Evolutionary conservation across 768 basidiomycete genomes (phyloP), one percentile per base, ranked within the genome.

Genomic region (Trametes coccinea): DNA sequence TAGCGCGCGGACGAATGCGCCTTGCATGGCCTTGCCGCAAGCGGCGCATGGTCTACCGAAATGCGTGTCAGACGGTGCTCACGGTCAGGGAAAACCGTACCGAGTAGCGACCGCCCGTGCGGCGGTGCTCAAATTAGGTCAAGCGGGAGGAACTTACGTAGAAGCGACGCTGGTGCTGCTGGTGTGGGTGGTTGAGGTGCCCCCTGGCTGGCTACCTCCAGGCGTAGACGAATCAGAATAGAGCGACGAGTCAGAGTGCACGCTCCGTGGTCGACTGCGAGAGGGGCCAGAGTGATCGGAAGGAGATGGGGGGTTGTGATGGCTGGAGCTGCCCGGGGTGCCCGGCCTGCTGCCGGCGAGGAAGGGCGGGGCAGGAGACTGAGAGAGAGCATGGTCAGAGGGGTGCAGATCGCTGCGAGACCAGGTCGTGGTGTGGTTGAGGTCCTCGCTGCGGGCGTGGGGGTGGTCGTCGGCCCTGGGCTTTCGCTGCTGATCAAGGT

Each of bases 1-100:
- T 53, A 99, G 79, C 0, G 97, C 97, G 60, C 97, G 85, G 39
- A 99, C 97, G 75, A 98, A 98, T 49, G 95, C 94, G 11, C 97
- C 96, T 62, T 94, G 89, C 86, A 98, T 91, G 41, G 85, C 76
- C 70, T 88, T 87, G 43, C 86, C 87, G 69, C 91, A 92, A 11
- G 91, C 84, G 29, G 87, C 84, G 70, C 91, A 93, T 74, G 83
- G 80, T 67, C 90, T 91, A 34, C 14, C 41, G 37, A 45, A 44
- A n/a, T 11, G 22, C n/a, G 31, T 9, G 57, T 59, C n/a, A 59
- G 57, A 51, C 31, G 67, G 60, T 62, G 62, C 53, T 61, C 66
- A 60, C 53, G 51, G 62, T 63, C 49, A 58, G n/a, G 44, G 30
- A 22, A 16, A 27, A 45, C 34, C 7, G 16, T 55, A 22, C 31